These are phyloP conservation scores for Thraustochytrium sp. DNA, from an alignment of 352 stramenopile genomes.

Conservation along the genomic window DNA sequence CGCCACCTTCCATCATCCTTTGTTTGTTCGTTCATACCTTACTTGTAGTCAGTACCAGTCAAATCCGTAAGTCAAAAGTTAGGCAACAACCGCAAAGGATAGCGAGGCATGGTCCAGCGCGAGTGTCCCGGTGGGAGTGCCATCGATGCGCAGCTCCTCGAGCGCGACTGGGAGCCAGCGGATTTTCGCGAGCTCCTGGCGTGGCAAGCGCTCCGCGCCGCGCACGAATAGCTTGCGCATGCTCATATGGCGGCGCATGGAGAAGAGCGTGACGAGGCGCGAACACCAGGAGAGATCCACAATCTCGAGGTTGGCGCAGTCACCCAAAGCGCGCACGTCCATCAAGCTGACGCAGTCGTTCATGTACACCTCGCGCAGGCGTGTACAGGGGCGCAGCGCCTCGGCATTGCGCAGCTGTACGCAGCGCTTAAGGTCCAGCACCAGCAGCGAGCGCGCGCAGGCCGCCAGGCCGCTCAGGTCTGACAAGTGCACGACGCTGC, in stretches of 20 bases:
- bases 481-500: neutral
- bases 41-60: too few species aligned
- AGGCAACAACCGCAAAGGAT: neutral
- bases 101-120: neutral
- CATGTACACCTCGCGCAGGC: neutral
- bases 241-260: neutral
- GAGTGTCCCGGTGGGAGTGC: neutral
- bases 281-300: constrained; percentile 4
- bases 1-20: too few species aligned
- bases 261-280: neutral
- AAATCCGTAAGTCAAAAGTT: too few species aligned
- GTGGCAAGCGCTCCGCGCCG: neutral
- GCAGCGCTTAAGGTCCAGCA: neutral
- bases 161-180: neutral
- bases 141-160: neutral
- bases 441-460: neutral
- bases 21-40: too few species aligned
- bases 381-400: neutral
- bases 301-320: neutral
- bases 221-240: neutral
- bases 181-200: neutral
- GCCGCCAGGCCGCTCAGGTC: neutral
- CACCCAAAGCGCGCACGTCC: neutral
- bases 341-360: neutral
- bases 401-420: neutral